Percentiles rank a stretch among this genome's conserved stretches.
phyloP scores from a whole-genome alignment of 192 early-diverging fungal species.

The Backusella liffmaniae region DNA sequence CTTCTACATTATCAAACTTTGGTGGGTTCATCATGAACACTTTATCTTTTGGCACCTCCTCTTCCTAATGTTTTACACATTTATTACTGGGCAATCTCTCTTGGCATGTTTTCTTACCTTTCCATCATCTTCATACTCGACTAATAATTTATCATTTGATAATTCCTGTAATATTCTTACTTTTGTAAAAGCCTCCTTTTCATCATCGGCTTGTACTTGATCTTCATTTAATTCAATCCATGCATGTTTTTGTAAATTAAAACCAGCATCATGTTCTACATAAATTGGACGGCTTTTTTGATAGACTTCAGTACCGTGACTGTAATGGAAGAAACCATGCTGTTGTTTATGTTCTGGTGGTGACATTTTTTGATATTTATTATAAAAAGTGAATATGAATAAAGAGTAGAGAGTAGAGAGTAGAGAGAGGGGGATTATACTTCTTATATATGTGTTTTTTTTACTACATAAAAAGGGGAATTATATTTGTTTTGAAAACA shows the following conservation, averaged over 20 bases:
- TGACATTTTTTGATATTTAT: slow-evolving; percentile 3
- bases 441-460: background rate
- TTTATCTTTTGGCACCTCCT: slow-evolving; percentile 46
- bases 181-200: background rate
- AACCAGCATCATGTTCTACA: background rate
- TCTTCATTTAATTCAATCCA: background rate
- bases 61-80: background rate
- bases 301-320: slow-evolving; percentile 32
- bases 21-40: slow-evolving; percentile 98
- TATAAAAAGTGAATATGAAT: background rate
- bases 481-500: slow-evolving; percentile 9
- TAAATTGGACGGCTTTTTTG: background rate
- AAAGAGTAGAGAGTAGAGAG: background rate
- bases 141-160: background rate
- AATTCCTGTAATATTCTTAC: background rate
- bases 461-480: background rate
- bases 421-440: background rate
- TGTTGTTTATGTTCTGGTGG: slow-evolving; percentile 8
- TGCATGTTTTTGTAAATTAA: slow-evolving; percentile 13
- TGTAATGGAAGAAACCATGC: slow-evolving; percentile 25
- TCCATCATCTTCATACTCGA: slow-evolving; percentile 2
- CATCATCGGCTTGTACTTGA: background rate
- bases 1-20: slow-evolving; percentile 97
- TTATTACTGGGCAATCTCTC: background rate
- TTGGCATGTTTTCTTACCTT: background rate